A percentile compares a stretch with the other conserved stretches of the same genome.
phyloP scores from a whole-genome alignment of 1,139 yeast species.

The Geotrichum restrictum region DNA sequence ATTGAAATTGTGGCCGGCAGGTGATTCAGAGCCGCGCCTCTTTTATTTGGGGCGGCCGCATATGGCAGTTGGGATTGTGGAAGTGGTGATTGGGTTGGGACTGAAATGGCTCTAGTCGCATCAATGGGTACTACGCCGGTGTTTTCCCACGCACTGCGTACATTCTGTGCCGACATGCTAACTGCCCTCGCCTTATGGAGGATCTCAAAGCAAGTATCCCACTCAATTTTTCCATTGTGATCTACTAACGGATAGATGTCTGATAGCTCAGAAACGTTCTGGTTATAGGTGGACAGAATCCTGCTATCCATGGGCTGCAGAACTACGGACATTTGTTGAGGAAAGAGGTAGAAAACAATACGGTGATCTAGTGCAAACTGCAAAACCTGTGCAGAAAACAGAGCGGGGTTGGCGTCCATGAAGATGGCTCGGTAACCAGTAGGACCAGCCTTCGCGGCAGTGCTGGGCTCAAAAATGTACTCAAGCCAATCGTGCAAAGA shows the following conservation, averaged over 20 bases:
- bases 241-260: neutral
- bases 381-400: slow-evolving; percentile 18
- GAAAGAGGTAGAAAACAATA: slow-evolving; percentile 18
- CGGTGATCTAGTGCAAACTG: slow-evolving; percentile 18
- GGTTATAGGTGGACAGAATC: neutral
- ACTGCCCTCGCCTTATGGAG: neutral
- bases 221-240: neutral
- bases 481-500: slow-evolving; percentile 20
- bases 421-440: slow-evolving; percentile 13
- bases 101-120: neutral
- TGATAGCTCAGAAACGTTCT: neutral
- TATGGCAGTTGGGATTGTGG: too few species aligned
- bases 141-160: slow-evolving; percentile 1
- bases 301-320: slow-evolving; percentile 10
- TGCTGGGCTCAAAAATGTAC: slow-evolving; percentile 13
- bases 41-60: neutral
- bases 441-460: neutral
- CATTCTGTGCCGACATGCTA: neutral
- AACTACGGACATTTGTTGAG: too few species aligned
- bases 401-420: slow-evolving; percentile 14
- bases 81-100: too few species aligned
- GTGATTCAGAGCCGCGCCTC: too few species aligned
- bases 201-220: slow-evolving; percentile 4
- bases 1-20: slow-evolving; percentile 4
- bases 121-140: slow-evolving; percentile 3